Evolutionary conservation across 2,329 filamentous ascomycete species (phyloP).

Genomic region (Sphaerulina musiva): DNA sequence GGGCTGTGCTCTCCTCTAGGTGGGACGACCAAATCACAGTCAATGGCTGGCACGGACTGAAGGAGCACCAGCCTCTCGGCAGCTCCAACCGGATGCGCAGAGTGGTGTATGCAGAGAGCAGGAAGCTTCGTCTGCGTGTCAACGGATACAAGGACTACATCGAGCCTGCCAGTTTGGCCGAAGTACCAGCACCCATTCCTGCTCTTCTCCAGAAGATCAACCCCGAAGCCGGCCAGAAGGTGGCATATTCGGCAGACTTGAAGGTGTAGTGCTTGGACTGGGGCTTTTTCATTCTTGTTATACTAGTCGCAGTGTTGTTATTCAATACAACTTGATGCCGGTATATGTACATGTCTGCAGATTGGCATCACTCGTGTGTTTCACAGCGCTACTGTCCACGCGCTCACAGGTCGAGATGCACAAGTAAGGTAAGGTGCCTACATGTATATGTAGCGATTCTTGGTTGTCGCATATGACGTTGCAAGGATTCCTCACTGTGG

Average conservation of each 20-base stretch:
- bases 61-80: constrained; percentile 36
- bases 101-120: constrained; percentile 39
- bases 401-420: not conserved
- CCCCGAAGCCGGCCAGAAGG: constrained; percentile 22
- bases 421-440: too few relatives aligned
- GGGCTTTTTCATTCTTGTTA: not conserved
- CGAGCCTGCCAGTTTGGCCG: constrained; percentile 34
- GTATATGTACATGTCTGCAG: not conserved
- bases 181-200: constrained; percentile 35
- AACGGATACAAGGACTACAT: constrained; percentile 39
- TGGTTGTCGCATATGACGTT: not conserved
- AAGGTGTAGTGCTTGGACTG: not conserved
- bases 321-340: not conserved
- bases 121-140: constrained; percentile 36
- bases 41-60: constrained; percentile 38
- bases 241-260: constrained; percentile 15
- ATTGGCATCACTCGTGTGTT: not conserved
- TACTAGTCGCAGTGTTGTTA: not conserved
- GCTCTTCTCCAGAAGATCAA: constrained; percentile 25
- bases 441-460: not conserved
- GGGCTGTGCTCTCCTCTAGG: not conserved
- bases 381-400: not conserved
- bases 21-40: constrained; percentile 39
- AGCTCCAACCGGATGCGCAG: constrained; percentile 38
- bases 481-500: not conserved